Evolutionary conservation across 768 basidiomycete genomes (phyloP).

Genomic region (Strobilomyces echinocephalus): DNA sequence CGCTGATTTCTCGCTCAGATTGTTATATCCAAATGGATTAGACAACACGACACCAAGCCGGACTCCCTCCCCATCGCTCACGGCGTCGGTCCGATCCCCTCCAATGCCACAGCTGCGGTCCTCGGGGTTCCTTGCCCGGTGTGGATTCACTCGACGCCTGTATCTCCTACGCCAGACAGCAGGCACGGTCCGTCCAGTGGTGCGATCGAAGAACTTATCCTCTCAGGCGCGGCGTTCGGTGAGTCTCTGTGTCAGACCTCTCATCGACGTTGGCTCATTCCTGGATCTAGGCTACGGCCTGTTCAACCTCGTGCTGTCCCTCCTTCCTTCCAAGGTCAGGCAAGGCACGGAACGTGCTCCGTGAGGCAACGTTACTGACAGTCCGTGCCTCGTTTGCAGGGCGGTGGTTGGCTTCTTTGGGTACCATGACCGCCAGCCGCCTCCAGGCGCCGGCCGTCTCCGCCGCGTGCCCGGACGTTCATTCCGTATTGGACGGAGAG

Average conservation of each 20-base stretch:
- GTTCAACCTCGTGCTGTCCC: constrained; percentile 76
- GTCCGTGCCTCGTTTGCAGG: constrained; percentile 33
- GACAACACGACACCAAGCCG: constrained; percentile 36
- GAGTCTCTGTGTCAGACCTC: constrained; percentile 13
- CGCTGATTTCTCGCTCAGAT: constrained; percentile 32
- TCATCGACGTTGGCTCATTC: neutral
- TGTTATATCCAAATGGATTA: constrained; percentile 62
- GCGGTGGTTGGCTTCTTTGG: constrained; percentile 71
- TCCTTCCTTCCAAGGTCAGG: constrained; percentile 70
- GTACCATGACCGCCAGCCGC: constrained; percentile 61
- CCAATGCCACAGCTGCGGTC: constrained; percentile 15
- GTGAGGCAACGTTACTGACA: neutral
- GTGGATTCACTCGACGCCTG: constrained; percentile 19
- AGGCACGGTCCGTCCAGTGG: constrained; percentile 39
- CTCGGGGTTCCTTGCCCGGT: constrained; percentile 37
- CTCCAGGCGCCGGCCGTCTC: constrained; percentile 65
- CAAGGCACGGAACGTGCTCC: constrained; percentile 27
- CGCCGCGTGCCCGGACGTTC: constrained; percentile 63
- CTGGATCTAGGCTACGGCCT: constrained; percentile 46
- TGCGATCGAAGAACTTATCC: constrained; percentile 64
- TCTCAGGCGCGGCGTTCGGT: constrained; percentile 79
- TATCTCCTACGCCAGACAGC: constrained; percentile 16
- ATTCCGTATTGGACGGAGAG: constrained; percentile 68
- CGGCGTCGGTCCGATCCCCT: constrained; percentile 27
- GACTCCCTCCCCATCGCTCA: constrained; percentile 23